Evolutionary conservation across 2,329 filamentous ascomycete species (phyloP).

Genomic region (Aurifilum marmelostoma): DNA sequence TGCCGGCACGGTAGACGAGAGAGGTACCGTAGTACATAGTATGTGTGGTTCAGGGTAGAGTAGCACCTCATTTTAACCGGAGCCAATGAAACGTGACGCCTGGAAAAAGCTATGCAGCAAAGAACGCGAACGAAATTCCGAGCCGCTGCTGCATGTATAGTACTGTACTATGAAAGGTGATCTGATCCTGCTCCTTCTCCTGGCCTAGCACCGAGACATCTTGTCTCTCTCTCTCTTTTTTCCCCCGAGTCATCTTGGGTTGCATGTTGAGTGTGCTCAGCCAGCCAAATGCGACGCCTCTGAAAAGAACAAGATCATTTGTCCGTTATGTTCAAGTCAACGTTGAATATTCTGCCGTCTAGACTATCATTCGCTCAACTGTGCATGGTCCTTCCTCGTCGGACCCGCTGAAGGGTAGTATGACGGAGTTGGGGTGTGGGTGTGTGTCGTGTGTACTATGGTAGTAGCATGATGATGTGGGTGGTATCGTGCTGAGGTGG

Average conservation of each 20-base stretch:
- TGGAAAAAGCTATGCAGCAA: conserved; percentile 16
- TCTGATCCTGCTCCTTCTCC: conserved; percentile 1
- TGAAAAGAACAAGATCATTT: neutral
- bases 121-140: conserved; percentile 23
- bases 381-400: neutral
- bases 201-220: neutral
- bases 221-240: neutral
- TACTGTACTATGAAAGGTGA: neutral
- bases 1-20: neutral
- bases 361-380: neutral
- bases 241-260: neutral
- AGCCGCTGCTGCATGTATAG: neutral
- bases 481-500: conserved; percentile 20
- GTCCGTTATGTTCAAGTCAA: neutral
- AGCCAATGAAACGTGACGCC: conserved; percentile 20
- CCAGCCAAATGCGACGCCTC: neutral
- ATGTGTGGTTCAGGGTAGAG: conserved; percentile 5
- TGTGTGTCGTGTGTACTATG: neutral
- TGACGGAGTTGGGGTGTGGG: neutral
- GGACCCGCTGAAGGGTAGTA: neutral
- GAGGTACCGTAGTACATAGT: too few relatives aligned
- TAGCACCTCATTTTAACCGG: conserved; percentile 16
- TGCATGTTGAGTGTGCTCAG: neutral
- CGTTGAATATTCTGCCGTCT: neutral
- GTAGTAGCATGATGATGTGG: conserved; percentile 19